Percentiles rank a stretch among this genome's conserved stretches.
Conservation (phyloP, 2,329 filamentous ascomycete species). For the Rugonectria rugulosa region DNA sequence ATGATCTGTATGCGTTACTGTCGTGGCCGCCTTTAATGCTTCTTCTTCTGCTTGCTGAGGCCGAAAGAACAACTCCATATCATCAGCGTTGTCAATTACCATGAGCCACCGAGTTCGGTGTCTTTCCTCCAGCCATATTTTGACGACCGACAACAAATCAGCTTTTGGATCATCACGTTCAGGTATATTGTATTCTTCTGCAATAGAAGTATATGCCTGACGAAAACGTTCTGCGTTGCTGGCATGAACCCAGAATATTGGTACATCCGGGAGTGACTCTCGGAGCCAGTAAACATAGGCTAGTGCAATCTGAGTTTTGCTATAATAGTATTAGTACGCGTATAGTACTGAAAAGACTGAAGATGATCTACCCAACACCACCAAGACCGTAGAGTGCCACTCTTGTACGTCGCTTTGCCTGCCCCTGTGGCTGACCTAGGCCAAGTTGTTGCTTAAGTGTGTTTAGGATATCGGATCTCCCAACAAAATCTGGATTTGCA, state of each 20-base stretch:
- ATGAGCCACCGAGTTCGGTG: constrained; percentile 22
- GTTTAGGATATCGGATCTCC: not conserved
- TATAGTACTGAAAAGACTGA: not conserved
- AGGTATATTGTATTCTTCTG: constrained; percentile 37
- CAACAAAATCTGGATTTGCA: constrained; percentile 18
- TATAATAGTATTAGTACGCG: not conserved
- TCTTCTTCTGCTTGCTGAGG: fast-evolving
- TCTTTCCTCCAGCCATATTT: constrained; percentile 39
- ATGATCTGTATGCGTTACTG: not conserved
- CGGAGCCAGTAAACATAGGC: constrained; percentile 27
- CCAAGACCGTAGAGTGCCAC: constrained; percentile 17
- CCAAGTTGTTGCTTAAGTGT: constrained; percentile 14
- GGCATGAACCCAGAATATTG: constrained; percentile 47
- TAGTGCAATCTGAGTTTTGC: constrained; percentile 26
- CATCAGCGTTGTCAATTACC: constrained; percentile 33
- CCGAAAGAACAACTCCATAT: constrained; percentile 26
- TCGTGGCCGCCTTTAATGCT: not conserved
- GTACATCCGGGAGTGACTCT: constrained; percentile 10
- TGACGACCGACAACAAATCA: constrained; percentile 37
- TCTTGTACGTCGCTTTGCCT: not conserved
- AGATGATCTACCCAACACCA: constrained; percentile 8
- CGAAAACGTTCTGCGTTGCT: constrained; percentile 41
- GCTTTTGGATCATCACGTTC: constrained; percentile 33
- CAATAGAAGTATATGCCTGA: constrained; percentile 44
- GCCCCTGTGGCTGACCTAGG: not conserved